Conservation (phyloP, 805 yeast species). For the Pichia nanzhaoensis region DNA sequence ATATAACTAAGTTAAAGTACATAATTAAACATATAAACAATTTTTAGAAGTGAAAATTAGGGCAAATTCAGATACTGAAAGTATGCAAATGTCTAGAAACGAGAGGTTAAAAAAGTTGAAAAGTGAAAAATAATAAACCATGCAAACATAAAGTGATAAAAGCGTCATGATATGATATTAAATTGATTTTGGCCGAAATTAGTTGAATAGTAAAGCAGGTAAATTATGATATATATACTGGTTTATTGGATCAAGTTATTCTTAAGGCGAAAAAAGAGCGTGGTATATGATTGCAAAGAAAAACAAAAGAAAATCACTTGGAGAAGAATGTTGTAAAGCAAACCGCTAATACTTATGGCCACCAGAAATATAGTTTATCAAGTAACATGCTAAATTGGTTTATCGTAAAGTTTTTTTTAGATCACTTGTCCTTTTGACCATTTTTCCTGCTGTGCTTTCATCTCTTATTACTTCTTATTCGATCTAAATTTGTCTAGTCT, state of each 20-base stretch:
- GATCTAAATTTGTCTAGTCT: no score
- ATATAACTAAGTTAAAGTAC: no score
- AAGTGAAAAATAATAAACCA: not conserved
- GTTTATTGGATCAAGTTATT: not conserved
- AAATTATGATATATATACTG: constrained; percentile 3
- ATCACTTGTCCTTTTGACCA: no score
- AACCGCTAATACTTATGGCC: no score
- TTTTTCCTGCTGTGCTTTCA: no score
- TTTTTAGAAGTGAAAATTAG: not conserved
- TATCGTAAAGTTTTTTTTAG: no score
- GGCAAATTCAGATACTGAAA: not conserved
- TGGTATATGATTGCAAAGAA: not conserved
- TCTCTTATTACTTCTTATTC: no score
- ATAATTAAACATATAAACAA: no score
- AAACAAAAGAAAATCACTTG: not conserved
- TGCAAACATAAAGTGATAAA: not conserved
- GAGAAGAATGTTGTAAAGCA: not conserved
- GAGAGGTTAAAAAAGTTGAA: not conserved
- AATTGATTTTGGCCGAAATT: not conserved
- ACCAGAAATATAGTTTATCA: no score
- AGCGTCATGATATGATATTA: not conserved
- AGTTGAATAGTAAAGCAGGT: constrained; percentile 1
- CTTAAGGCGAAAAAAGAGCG: not conserved
- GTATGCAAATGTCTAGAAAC: not conserved
- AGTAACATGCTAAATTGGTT: no score